phyloP scores from a whole-genome alignment of 768 basidiomycete species.

The Tylopilus plumbeoviolaceoides region DNA sequence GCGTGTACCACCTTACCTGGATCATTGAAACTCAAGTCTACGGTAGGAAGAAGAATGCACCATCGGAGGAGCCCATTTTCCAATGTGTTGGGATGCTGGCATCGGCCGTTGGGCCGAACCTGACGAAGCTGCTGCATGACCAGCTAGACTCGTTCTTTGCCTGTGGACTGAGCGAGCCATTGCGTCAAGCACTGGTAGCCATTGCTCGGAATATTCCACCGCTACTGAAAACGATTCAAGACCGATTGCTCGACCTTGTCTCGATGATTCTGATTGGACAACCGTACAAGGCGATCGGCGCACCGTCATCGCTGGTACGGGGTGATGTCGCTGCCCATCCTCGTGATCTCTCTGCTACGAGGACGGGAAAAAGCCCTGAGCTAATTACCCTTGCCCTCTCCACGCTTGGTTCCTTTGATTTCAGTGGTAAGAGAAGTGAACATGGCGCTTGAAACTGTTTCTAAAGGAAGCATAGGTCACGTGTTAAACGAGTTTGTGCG shows the following conservation, averaged over 20 bases:
- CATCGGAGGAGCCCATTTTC: constrained; percentile 92
- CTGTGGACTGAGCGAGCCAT: constrained; percentile 86
- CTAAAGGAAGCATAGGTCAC: constrained; percentile 54
- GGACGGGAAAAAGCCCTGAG: constrained; percentile 61
- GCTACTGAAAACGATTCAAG: constrained; percentile 89
- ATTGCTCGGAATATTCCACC: constrained; percentile 89
- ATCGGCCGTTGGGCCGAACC: constrained; percentile 88
- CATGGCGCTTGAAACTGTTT: constrained; percentile 3
- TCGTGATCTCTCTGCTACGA: constrained; percentile 50
- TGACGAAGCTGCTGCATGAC: constrained; percentile 94
- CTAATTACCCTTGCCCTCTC: constrained; percentile 76
- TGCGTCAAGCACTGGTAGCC: constrained; percentile 77
- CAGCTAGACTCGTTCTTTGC: constrained; percentile 96
- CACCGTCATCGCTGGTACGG: constrained; percentile 60
- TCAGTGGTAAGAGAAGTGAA: constrained; percentile 59
- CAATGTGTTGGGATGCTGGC: constrained; percentile 98
- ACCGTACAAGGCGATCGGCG: constrained; percentile 83
- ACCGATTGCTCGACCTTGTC: constrained; percentile 83
- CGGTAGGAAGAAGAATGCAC: constrained; percentile 78
- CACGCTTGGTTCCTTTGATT: constrained; percentile 90
- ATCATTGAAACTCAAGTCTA: constrained; percentile 1
- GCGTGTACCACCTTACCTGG: constrained; percentile 15
- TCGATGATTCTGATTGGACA: constrained; percentile 80
- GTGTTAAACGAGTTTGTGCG: constrained; percentile 95
- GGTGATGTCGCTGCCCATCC: constrained; percentile 46